These are phyloP conservation scores for Pseudisothecium myosuroides DNA, from an alignment of 225 moss, liverwort and hornwort species.

Conservation along the genomic window DNA sequence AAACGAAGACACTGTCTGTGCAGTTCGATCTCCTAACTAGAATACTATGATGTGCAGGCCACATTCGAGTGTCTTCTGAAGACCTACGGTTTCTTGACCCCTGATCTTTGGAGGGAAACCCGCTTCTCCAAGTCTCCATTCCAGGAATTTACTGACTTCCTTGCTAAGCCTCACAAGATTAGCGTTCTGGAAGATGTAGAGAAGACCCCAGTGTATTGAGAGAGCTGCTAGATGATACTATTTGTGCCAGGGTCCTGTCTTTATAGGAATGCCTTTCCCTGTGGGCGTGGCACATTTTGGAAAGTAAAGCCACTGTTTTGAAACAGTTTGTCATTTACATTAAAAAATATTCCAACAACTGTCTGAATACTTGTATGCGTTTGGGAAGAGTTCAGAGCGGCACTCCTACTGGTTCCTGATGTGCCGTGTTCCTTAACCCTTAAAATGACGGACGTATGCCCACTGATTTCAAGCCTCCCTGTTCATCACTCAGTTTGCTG, in stretches of 20 bases:
- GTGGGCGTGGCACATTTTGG: slow-evolving; percentile 2
- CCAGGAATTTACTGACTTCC: slow-evolving; percentile 91
- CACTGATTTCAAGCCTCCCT: no score
- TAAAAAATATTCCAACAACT: not conserved
- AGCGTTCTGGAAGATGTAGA: slow-evolving; percentile 86
- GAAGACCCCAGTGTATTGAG: slow-evolving; percentile 69
- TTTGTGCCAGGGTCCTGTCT: slow-evolving; percentile 6
- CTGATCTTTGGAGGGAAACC: slow-evolving; percentile 90
- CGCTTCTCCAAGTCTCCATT: slow-evolving; percentile 85
- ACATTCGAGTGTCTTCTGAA: slow-evolving; percentile 89
- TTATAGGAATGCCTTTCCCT: not conserved
- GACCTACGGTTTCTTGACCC: slow-evolving; percentile 94
- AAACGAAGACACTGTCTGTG: not conserved
- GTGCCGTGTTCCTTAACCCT: no score
- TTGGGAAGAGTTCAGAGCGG: no score
- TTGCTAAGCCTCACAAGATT: slow-evolving; percentile 93
- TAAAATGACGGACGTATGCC: no score
- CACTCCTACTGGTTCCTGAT: no score
- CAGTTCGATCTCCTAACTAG: not conserved
- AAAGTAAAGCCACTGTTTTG: slow-evolving; percentile 24
- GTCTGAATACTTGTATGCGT: not conserved
- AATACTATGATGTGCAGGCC: slow-evolving; percentile 35
- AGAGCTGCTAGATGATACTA: not conserved
- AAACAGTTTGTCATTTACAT: not conserved
- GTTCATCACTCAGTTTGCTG: no score